These are phyloP conservation scores for Orobanche coerulescens DNA, from an alignment of 257 asterid genomes.

Conservation along the genomic window DNA sequence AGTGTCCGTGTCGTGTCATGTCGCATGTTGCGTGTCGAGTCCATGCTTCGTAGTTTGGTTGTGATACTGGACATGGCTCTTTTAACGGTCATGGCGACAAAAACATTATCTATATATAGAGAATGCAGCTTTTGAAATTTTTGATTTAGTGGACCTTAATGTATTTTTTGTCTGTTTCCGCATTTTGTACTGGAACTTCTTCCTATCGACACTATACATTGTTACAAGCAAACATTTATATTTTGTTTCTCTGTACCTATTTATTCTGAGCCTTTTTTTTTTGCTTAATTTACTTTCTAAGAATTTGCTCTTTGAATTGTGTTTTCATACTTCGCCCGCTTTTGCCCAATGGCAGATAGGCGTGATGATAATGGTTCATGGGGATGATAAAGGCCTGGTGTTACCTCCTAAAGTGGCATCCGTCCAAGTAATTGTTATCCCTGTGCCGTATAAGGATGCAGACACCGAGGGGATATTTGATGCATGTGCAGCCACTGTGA, in stretches of 20 bases:
- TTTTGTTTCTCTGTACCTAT: background rate
- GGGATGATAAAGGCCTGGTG: constrained; percentile 91
- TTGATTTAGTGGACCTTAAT: background rate
- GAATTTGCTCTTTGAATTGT: background rate
- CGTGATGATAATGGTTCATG: constrained; percentile 94
- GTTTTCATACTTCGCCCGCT: background rate
- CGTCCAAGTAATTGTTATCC: constrained; percentile 70
- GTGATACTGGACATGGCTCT: background rate
- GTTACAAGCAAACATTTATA: background rate
- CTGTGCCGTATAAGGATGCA: constrained; percentile 94
- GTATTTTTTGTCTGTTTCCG: background rate
- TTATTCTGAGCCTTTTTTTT: background rate
- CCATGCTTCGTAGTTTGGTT: too few species aligned
- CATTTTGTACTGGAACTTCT: background rate
- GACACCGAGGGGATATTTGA: constrained; percentile 69
- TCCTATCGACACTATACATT: background rate
- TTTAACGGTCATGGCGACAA: background rate
- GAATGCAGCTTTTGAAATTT: background rate
- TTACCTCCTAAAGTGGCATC: constrained; percentile 94
- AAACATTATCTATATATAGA: background rate
- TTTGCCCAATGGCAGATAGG: constrained; percentile 56
- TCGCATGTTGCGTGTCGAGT: too few species aligned
- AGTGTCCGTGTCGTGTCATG: too few species aligned
- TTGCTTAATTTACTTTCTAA: background rate
- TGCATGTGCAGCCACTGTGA: constrained; percentile 69